phyloP scores from a whole-genome alignment of 2,329 filamentous ascomycete genomes.

The Fusarium poae region DNA sequence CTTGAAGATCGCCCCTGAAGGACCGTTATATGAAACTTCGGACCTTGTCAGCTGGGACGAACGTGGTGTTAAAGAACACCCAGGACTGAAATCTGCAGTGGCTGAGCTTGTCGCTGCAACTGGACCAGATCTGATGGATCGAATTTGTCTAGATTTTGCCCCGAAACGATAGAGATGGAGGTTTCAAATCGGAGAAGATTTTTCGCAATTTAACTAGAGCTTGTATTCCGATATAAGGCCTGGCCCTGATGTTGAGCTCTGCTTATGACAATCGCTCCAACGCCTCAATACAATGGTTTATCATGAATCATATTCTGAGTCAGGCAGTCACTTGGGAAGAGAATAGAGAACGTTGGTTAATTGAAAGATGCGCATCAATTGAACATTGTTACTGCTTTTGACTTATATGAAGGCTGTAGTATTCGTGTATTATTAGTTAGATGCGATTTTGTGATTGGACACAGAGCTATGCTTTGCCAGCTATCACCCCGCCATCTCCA shows the following conservation, averaged over 20 bases:
- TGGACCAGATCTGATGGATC: constrained; percentile 69
- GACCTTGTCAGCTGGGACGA: constrained; percentile 72
- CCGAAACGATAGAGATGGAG: constrained; percentile 6
- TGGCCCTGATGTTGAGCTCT: too few species aligned
- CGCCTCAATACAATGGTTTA: not conserved
- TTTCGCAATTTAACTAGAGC: too few species aligned
- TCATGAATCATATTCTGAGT: not conserved
- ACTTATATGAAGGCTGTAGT: not conserved
- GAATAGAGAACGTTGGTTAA: not conserved
- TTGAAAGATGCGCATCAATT: not conserved
- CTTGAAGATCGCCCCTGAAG: constrained; percentile 61
- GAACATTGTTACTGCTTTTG: not conserved
- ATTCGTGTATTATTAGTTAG: not conserved
- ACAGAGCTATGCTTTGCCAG: constrained; percentile 24
- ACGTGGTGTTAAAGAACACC: constrained; percentile 62
- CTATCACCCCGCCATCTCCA: constrained; percentile 42
- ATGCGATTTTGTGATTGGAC: constrained; percentile 17
- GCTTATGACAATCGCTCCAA: not conserved
- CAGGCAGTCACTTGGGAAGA: not conserved
- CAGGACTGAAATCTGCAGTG: constrained; percentile 70
- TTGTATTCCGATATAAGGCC: too few species aligned
- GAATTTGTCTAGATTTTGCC: constrained; percentile 70
- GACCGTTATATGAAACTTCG: constrained; percentile 58
- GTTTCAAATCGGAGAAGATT: too few species aligned
- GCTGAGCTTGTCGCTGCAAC: constrained; percentile 76